These are phyloP conservation scores for Eucalyptus dawsonii DNA, from an alignment of 345 rosid species.

Conservation along the genomic window DNA sequence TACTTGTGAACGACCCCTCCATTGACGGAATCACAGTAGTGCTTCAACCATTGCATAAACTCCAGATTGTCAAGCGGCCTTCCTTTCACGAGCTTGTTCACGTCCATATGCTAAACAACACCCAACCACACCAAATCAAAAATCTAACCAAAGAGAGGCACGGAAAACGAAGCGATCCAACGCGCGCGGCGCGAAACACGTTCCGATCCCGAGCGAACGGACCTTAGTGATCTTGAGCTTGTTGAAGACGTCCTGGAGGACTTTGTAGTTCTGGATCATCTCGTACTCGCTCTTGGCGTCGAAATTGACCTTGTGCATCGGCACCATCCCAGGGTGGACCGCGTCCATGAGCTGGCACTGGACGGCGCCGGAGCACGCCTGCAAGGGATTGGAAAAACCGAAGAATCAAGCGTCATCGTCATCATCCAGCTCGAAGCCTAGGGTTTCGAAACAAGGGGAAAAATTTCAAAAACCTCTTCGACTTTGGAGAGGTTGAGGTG, in stretches of 20 bases:
- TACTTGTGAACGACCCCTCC: conserved; percentile 54
- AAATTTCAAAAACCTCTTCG: conserved; percentile 51
- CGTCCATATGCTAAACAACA: conserved; percentile 62
- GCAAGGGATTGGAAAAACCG: not conserved
- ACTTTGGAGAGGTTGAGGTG: conserved; percentile 91
- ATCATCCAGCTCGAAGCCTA: not conserved
- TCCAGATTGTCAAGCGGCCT: conserved; percentile 96
- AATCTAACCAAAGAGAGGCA: not conserved
- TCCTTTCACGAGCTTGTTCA: conserved; percentile 85
- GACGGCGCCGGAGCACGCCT: conserved; percentile 93
- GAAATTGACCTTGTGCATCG: conserved; percentile 97
- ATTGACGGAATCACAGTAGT: conserved; percentile 75
- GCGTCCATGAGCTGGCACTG: conserved; percentile 95
- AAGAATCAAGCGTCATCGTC: not conserved
- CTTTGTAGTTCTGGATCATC: conserved; percentile 96
- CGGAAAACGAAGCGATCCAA: not conserved
- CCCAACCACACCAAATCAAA: not conserved
- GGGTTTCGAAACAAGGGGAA: not conserved
- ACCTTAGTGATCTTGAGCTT: conserved; percentile 97
- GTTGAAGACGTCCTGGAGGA: conserved; percentile 95
- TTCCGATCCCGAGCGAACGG: not conserved
- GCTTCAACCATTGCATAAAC: conserved; percentile 99
- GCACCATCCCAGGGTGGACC: conserved; percentile 79
- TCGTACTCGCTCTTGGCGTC: conserved; percentile 96
- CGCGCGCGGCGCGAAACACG: not conserved